A percentile compares a stretch with the other conserved stretches of the same genome.
These are phyloP conservation scores for Tetrapisispora namnaoensis DNA, from an alignment of 805 yeast genomes.

Conservation along the genomic window DNA sequence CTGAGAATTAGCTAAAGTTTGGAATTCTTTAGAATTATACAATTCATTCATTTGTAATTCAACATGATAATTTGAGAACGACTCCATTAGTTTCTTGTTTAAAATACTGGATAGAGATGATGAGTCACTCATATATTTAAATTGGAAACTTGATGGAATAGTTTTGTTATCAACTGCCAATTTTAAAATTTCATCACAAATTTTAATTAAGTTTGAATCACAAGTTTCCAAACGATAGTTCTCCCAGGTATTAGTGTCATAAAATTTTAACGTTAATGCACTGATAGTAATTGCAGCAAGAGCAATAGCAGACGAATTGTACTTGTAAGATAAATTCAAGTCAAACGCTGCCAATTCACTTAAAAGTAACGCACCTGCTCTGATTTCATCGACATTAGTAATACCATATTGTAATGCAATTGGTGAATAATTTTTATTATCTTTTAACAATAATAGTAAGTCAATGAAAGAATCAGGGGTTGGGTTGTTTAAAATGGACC, in stretches of 20 bases:
- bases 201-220: slow-evolving; percentile 20
- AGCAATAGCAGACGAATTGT: slow-evolving; percentile 37
- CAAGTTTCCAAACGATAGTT: slow-evolving; percentile 15
- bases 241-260: slow-evolving; percentile 11
- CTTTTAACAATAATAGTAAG: slow-evolving; percentile 32
- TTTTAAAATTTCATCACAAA: slow-evolving; percentile 14
- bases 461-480: slow-evolving; percentile 59
- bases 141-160: slow-evolving; percentile 27
- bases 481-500: slow-evolving; percentile 49
- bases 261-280: slow-evolving; percentile 34
- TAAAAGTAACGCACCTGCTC: slow-evolving; percentile 47
- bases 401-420: slow-evolving; percentile 9
- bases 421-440: slow-evolving; percentile 7
- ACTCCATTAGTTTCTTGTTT: slow-evolving; percentile 8
- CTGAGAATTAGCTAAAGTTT: slow-evolving; percentile 6
- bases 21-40: slow-evolving; percentile 20
- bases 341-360: slow-evolving; percentile 62
- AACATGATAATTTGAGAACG: slow-evolving; percentile 12
- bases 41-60: slow-evolving; percentile 18
- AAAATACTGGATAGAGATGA: not conserved
- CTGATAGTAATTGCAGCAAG: slow-evolving; percentile 43
- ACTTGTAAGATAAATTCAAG: slow-evolving; percentile 45
- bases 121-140: slow-evolving; percentile 18
- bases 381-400: slow-evolving; percentile 35
- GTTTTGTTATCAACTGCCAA: slow-evolving; percentile 11